Evolutionary conservation across 306 rosid genomes (phyloP).

Genomic region (Benincasa hispida): DNA sequence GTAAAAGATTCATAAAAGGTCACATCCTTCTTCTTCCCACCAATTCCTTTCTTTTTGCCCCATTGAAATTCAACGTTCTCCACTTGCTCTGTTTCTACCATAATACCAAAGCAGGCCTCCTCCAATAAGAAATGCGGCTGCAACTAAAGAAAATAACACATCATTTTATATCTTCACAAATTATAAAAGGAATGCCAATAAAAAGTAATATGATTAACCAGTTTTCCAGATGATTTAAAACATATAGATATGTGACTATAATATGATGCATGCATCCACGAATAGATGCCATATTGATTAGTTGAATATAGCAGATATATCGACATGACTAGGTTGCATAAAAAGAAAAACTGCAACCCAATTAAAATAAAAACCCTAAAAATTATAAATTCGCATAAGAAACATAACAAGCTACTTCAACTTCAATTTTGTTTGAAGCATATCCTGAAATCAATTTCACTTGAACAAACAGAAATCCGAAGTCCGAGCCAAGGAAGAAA

Average conservation of each 20-base stretch:
- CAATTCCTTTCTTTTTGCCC: constrained; percentile 38
- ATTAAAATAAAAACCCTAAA: background rate
- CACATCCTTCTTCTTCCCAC: constrained; percentile 40
- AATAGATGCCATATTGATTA: background rate
- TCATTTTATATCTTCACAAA: background rate
- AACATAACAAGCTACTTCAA: background rate
- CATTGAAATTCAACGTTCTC: constrained; percentile 46
- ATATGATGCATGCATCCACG: background rate
- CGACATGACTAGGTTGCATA: background rate
- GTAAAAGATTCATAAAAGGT: constrained; percentile 56
- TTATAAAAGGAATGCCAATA: background rate
- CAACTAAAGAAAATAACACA: background rate
- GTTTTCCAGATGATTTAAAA: background rate
- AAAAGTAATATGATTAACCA: background rate
- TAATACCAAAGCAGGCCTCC: constrained; percentile 14
- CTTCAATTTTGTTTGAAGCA: background rate
- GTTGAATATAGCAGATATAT: background rate
- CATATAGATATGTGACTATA: background rate
- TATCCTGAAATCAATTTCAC: background rate
- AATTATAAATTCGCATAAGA: background rate
- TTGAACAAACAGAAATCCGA: background rate
- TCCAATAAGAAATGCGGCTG: constrained; percentile 1
- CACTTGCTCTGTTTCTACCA: constrained; percentile 23
- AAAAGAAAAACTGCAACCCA: background rate
- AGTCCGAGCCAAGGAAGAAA: background rate